Percentiles rank a stretch among this genome's conserved stretches.
These are phyloP conservation scores for Mesostigma viride DNA, from an alignment of 139 green algal species.

Conservation along the genomic window DNA sequence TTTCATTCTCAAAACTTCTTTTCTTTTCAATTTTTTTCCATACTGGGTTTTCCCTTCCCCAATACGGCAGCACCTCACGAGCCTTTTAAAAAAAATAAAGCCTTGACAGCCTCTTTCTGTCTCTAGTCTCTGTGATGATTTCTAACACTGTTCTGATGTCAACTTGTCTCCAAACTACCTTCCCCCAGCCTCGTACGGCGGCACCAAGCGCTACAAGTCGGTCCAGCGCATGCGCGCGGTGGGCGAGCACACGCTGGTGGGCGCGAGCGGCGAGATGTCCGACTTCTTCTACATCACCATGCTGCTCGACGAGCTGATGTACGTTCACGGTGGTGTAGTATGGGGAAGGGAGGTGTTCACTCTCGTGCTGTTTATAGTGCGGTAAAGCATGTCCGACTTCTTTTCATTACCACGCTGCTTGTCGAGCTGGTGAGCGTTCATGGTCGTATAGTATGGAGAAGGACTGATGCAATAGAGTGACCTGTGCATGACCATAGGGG, in stretches of 20 bases:
- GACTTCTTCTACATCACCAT: slow-evolving; percentile 86
- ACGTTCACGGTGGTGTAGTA: slow-evolving; percentile 1
- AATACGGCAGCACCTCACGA: background rate
- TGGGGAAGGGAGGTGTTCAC: background rate
- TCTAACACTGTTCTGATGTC: background rate
- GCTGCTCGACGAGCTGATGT: slow-evolving; percentile 77
- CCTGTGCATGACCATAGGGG: no score
- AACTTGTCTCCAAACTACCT: no score
- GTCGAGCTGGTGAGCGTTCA: no score
- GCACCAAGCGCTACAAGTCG: slow-evolving; percentile 95
- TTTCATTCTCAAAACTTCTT: no score
- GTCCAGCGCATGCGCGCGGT: slow-evolving; percentile 68
- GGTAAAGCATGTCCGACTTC: no score
- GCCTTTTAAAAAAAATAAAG: background rate
- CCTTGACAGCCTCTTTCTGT: background rate
- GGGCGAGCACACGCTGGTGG: slow-evolving; percentile 61
- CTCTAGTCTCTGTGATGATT: background rate
- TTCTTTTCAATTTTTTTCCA: background rate
- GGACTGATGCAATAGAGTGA: no score
- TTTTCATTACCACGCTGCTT: no score
- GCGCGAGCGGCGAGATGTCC: slow-evolving; percentile 77
- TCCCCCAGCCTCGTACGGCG: slow-evolving; percentile 71
- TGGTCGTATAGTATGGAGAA: no score
- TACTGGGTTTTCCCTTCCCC: background rate
- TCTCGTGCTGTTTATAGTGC: background rate